Base-by-base conservation (phyloP, 2,329 filamentous ascomycete species). In the Fusarium domesticum region DNA sequence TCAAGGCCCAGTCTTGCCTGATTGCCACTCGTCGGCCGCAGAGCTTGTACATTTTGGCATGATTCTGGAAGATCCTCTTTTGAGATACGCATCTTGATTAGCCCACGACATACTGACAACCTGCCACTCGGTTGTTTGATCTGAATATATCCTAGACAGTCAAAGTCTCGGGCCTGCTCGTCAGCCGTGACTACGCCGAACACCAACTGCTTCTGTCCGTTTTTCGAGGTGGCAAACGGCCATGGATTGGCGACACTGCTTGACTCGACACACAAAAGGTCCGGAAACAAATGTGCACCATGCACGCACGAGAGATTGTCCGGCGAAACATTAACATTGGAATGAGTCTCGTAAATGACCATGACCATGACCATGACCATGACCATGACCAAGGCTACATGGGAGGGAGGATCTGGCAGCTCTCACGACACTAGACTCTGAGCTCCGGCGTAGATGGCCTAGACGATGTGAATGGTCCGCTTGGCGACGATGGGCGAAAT, bases 31-130 rank as follows among this genome's bases (percentile, higher is more conserved):
- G n/a, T n/a, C n/a, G n/a, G n/a, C n/a, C n/a, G n/a, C n/a, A n/a
- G n/a, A 28, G 4, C 14, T 8, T 43, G 35, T 55, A 35, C 34
- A 18, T 33, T 53, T 62, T 57, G 59, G 55, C 56, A 59, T 62
- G 53, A 57, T 62, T 64, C 56, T 62, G 58, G 62, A 63, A 64
- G 58, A 61, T 62, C 56, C 47, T 47, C 51, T 46, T 40, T 37
- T 39, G 12, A 48, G 46, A 52, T 51, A 56, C 54, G 47, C 43
- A 53, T 42, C 41, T 48, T 48, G 37, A 34, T 44, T 51, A 42
- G 47, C 43, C 48, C 31, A 16, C 16, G 15, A 33, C 23, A 8
- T 28, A 12, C 23, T 28, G 23, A 12, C 23, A 28, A 10, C 23
- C 23, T 28, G 14, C 14, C 8, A 12, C 7, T 28, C 23, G 8